Percentiles rank a stretch among this genome's conserved stretches.
phyloP scores from a whole-genome alignment of 2,329 filamentous ascomycete genomes.

The Clarireedia paspali region DNA sequence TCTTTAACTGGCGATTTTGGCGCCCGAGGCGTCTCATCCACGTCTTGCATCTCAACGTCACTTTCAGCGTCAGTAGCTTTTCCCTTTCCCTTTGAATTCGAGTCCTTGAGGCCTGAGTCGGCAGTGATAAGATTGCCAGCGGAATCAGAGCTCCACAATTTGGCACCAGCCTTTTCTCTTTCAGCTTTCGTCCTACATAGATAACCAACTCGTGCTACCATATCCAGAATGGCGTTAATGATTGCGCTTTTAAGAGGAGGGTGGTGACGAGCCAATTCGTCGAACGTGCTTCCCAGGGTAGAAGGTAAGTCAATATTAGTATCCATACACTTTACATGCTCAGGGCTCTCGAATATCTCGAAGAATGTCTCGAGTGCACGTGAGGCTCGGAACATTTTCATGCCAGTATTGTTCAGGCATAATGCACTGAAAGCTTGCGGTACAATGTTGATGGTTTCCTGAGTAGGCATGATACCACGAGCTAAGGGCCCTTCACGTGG shows the following conservation, averaged over 20 bases:
- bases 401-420: conserved; percentile 79
- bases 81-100: conserved; percentile 34
- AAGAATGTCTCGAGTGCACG: conserved; percentile 80
- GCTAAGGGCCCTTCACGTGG: conserved; percentile 44
- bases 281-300: conserved; percentile 75
- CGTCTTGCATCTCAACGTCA: conserved; percentile 63
- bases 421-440: conserved; percentile 89
- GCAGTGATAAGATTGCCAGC: conserved; percentile 53
- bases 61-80: conserved; percentile 36
- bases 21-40: conserved; percentile 19
- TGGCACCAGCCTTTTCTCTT: conserved; percentile 66
- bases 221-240: conserved; percentile 76
- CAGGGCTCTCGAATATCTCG: conserved; percentile 91
- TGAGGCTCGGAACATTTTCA: conserved; percentile 80
- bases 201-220: conserved; percentile 75
- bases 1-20: conserved; percentile 12
- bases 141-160: conserved; percentile 58
- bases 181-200: conserved; percentile 65
- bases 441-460: conserved; percentile 80
- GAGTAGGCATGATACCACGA: conserved; percentile 72
- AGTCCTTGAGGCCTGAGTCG: conserved; percentile 31
- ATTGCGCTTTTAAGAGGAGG: conserved; percentile 74
- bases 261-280: conserved; percentile 91
- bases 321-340: conserved; percentile 79
- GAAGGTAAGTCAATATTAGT: conserved; percentile 64